These are phyloP conservation scores for Glomus cerebriforme DNA, from an alignment of 192 early-diverging fungal genomes.

Conservation along the genomic window DNA sequence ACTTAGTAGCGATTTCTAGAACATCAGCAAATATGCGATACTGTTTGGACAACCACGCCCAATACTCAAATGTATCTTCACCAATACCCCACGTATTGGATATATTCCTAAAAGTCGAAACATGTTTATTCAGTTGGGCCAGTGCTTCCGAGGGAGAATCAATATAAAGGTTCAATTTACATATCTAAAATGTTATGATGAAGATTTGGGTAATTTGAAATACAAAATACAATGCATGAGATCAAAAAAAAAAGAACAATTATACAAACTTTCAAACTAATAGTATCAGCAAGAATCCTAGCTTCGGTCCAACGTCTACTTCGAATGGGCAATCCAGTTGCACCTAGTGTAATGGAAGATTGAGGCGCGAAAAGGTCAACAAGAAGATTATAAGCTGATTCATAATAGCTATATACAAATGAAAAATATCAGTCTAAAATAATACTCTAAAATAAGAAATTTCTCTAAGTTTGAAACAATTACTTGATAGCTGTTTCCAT, in stretches of 20 bases:
- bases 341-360: slow-evolving; percentile 47
- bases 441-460: neutral
- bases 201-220: neutral
- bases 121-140: slow-evolving; percentile 70
- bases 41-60: slow-evolving; percentile 82
- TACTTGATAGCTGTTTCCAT: slow-evolving; percentile 57
- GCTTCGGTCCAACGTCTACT: slow-evolving; percentile 74
- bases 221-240: neutral
- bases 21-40: slow-evolving; percentile 81
- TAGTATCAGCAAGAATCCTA: slow-evolving; percentile 67
- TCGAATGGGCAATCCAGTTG: slow-evolving; percentile 48
- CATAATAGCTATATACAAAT: slow-evolving; percentile 57
- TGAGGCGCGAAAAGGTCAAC: slow-evolving; percentile 65
- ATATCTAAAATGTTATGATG: slow-evolving; percentile 57
- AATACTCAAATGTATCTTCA: slow-evolving; percentile 82
- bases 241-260: neutral
- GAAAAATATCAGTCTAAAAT: neutral
- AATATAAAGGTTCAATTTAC: slow-evolving; percentile 70
- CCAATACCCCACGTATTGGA: slow-evolving; percentile 62
- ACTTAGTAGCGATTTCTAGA: slow-evolving; percentile 68
- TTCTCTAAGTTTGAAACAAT: neutral
- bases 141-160: slow-evolving; percentile 69
- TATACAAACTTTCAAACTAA: slow-evolving; percentile 69
- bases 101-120: slow-evolving; percentile 61
- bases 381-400: slow-evolving; percentile 66